A percentile compares a stretch with the other conserved stretches of the same genome.
Conservation (phyloP, 176 grass and related monocot species). For the Metroxylon sagu region DNA sequence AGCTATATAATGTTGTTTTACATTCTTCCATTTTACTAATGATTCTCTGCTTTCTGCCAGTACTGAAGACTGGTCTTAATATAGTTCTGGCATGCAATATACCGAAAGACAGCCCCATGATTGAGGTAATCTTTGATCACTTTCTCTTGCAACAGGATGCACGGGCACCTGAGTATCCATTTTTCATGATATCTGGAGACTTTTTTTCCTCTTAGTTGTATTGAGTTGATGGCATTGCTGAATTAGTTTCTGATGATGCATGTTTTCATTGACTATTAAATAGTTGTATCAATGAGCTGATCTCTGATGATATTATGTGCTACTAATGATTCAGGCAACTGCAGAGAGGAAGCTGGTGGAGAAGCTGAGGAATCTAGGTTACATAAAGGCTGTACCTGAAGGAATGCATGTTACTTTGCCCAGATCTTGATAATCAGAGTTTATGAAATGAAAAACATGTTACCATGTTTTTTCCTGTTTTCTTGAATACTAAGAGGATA, state of each 20-base stretch:
- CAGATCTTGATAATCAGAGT: not conserved
- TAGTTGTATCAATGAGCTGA: no score
- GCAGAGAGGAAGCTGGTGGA: conserved; percentile 4
- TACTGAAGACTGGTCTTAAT: conserved; percentile 73
- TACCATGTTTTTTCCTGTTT: no score
- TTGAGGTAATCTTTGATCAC: conserved; percentile 6
- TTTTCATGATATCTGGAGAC: not conserved
- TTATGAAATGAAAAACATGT: no score
- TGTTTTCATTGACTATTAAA: not conserved
- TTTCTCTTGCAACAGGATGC: not conserved
- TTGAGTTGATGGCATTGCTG: not conserved
- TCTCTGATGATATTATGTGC: no score
- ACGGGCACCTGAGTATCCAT: not conserved
- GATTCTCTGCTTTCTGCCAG: conserved; percentile 31
- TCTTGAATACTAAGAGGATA: no score
- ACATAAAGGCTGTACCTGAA: not conserved
- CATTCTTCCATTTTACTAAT: not conserved
- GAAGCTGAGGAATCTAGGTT: not conserved
- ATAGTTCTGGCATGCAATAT: conserved; percentile 53
- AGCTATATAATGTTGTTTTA: not conserved
- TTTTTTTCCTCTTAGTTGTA: not conserved
- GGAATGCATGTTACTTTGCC: not conserved
- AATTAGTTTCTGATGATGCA: not conserved
- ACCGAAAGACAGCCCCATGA: conserved; percentile 15
- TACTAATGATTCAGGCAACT: not conserved